phyloP scores from a whole-genome alignment of 2,329 filamentous ascomycete species.

The Chalaropsis ovoidea region DNA sequence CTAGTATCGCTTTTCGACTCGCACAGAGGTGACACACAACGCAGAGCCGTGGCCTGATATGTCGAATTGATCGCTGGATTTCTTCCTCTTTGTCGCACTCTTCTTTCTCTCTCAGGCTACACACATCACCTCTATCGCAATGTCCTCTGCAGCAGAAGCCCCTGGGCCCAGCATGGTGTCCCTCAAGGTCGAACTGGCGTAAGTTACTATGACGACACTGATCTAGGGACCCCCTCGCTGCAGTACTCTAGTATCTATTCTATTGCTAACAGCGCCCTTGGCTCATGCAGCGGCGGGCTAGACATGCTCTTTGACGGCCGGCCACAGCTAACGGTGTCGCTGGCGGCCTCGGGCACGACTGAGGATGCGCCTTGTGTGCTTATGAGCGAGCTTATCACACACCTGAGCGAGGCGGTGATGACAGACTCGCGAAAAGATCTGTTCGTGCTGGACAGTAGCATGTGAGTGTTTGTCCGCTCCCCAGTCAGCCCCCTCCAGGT shows the following conservation, averaged over 20 bases:
- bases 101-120: neutral
- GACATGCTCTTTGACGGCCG: constrained; percentile 88
- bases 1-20: neutral
- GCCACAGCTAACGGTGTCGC: constrained; percentile 57
- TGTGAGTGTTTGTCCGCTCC: constrained; percentile 51
- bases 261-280: neutral
- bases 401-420: constrained; percentile 76
- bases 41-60: too few relatives aligned
- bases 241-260: neutral
- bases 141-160: neutral
- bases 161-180: constrained; percentile 35
- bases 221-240: neutral
- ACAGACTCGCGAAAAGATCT: constrained; percentile 75
- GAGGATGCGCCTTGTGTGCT: constrained; percentile 42
- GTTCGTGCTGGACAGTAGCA: constrained; percentile 75
- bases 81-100: neutral
- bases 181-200: constrained; percentile 63
- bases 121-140: neutral
- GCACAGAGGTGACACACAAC: neutral
- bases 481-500: neutral
- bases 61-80: too few relatives aligned
- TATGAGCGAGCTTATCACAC: constrained; percentile 63
- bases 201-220: constrained; percentile 28
- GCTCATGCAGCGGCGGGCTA: constrained; percentile 61
- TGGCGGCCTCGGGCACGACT: constrained; percentile 54